Evolutionary conservation across 176 grass and related monocot genomes (phyloP).

Genomic region (Carex pumila): DNA sequence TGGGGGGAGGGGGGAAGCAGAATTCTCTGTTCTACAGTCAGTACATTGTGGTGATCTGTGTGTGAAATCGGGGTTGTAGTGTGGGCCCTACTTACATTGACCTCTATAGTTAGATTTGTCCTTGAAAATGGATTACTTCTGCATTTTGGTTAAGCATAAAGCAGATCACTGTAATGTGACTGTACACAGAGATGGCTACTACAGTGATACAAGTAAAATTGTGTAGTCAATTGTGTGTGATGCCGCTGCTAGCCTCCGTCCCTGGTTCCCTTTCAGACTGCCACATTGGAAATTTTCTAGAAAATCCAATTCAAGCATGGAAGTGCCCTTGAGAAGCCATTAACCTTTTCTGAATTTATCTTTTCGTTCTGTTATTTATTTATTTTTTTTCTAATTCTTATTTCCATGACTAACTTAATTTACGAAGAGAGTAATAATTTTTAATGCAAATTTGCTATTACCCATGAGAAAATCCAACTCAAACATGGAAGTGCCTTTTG

Average conservation of each 20-base stretch:
- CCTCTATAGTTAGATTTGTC: background rate
- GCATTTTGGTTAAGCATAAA: background rate
- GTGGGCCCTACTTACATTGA: background rate
- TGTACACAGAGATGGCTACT: background rate
- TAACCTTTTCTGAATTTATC: background rate
- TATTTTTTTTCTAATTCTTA: background rate
- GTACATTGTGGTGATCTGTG: background rate
- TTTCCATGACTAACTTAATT: background rate
- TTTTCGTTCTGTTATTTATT: background rate
- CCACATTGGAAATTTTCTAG: slow-evolving; percentile 48
- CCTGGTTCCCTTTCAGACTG: background rate
- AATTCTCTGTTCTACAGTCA: background rate
- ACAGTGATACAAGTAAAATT: background rate
- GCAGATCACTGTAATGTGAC: background rate
- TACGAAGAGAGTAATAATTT: background rate
- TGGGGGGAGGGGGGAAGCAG: too few species aligned
- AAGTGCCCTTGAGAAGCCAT: slow-evolving; percentile 19
- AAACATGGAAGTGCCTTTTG: too few species aligned
- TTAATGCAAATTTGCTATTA: background rate
- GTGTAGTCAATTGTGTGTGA: background rate
- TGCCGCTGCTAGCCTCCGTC: background rate
- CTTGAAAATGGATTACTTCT: background rate
- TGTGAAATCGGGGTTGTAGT: background rate
- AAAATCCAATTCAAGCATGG: slow-evolving; percentile 42
- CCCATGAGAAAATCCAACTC: background rate